Base-by-base conservation (phyloP, 2,329 filamentous ascomycete genomes). In the Pestalotiopsis sp. region DNA sequence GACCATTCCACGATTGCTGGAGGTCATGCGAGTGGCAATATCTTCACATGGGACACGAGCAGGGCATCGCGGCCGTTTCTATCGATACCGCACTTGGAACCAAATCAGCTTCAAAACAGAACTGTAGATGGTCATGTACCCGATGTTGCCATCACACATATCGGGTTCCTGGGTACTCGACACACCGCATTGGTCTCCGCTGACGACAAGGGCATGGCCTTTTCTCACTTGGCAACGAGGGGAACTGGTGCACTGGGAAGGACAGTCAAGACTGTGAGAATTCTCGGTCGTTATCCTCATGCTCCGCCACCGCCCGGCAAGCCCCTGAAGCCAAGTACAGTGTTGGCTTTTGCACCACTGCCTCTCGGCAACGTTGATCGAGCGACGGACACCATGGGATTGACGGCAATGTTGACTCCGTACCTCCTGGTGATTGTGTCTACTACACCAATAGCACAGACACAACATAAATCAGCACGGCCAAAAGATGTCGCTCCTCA, bases 401-500 rank as follows among this genome's bases (percentile, higher is more conserved):
- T 99, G 68, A 98, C 97, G 58, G 97, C 97, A 4, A 94, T 99
- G 86, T 85, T 99, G 68, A 99, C 96, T 0, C 96, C 96, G 0
- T 98, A 99, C 80, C 84, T 99, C 4, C 85, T 99, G 52, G 96
- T 99, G 49, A 95, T 99, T 74, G 96, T 99, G 13, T 99, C 97
- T 0, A 99, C 96, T 0, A 99, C 95, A 0, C 96, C 96, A 0
- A 88, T 98, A 45, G 96, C 97, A 4, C 95, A 98, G 78, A 99
- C 96, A 1, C 96, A 99, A 77, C 93, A 98, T 80, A 99, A 99
- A 81, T 91, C 94, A 23, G 90, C 94, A 2, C 87, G 96, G 31
- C 95, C 96, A 4, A 98, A 97, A 77, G 95, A 98, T 72, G 90
- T 98, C 11, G 90, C 90, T 36, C 93, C 94, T 1, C 95, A 99